These are phyloP conservation scores for Aureobasidium lini DNA, from an alignment of 2,329 filamentous ascomycete genomes.

Conservation along the genomic window DNA sequence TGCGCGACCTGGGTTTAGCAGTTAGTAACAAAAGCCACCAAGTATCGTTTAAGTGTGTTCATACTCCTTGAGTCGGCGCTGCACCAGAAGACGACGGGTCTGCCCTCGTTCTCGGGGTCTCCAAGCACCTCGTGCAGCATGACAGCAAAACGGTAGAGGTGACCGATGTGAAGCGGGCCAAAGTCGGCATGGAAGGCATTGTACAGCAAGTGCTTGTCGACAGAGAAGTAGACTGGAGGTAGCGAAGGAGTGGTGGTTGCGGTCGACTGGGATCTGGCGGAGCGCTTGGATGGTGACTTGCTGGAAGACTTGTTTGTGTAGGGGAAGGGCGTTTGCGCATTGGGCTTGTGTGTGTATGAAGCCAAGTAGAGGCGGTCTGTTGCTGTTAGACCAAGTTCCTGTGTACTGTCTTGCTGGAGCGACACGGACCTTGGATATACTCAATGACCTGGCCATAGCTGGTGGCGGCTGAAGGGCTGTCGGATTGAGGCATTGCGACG, in stretches of 20 bases:
- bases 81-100: slow-evolving; percentile 94
- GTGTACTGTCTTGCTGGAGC: background rate
- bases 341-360: slow-evolving; percentile 77
- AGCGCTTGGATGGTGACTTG: slow-evolving; percentile 67
- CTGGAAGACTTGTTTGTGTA: slow-evolving; percentile 51
- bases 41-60: slow-evolving; percentile 28
- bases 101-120: slow-evolving; percentile 80
- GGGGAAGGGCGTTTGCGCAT: slow-evolving; percentile 76
- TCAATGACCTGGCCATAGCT: slow-evolving; percentile 86
- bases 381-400: background rate
- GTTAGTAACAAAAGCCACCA: slow-evolving; percentile 20
- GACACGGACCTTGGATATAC: slow-evolving; percentile 77
- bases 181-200: slow-evolving; percentile 99
- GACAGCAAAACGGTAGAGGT: slow-evolving; percentile 92
- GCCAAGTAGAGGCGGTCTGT: slow-evolving; percentile 90
- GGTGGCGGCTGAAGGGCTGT: slow-evolving; percentile 26
- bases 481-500: slow-evolving; percentile 19
- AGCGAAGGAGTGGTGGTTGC: slow-evolving; percentile 41
- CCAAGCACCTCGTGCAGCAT: slow-evolving; percentile 93
- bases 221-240: slow-evolving; percentile 85
- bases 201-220: slow-evolving; percentile 83
- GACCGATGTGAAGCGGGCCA: slow-evolving; percentile 92
- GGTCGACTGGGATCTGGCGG: slow-evolving; percentile 55
- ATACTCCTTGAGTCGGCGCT: slow-evolving; percentile 81
- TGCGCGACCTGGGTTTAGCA: slow-evolving; percentile 57